Conservation (phyloP, 208 protist species). For the Leishmania major region DNA sequence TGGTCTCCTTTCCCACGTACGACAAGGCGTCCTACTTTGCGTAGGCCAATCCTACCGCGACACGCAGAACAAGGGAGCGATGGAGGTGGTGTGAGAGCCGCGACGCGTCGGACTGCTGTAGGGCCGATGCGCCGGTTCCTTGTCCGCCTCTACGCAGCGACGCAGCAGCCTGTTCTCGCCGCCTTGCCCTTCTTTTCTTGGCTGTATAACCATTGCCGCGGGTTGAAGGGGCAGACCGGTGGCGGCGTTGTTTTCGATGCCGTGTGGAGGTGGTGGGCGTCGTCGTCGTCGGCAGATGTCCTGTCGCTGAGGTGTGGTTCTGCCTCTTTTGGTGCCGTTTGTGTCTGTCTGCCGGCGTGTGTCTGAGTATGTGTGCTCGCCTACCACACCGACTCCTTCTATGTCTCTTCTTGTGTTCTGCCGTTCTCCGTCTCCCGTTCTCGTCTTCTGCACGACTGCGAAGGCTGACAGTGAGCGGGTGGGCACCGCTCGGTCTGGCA, state of each 20-base stretch:
- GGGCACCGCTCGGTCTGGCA: neutral
- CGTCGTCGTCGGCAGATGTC: neutral
- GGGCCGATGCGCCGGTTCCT: neutral
- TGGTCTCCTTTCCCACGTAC: slow-evolving; percentile 51
- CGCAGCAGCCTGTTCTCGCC: neutral
- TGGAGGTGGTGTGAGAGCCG: neutral
- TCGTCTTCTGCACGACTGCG: neutral
- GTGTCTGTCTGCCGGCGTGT: neutral
- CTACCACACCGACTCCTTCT: neutral
- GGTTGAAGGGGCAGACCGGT: neutral
- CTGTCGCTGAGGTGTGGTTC: neutral
- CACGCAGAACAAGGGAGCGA: neutral
- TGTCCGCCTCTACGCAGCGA: neutral
- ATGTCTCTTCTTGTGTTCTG: neutral
- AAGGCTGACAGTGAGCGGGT: too few relatives aligned
- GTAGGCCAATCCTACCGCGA: neutral
- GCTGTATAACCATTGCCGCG: neutral
- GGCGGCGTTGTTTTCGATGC: neutral
- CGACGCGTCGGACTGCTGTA: neutral
- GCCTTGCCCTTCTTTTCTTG: neutral
- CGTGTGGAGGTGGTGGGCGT: neutral
- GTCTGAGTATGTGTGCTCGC: neutral
- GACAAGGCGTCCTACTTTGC: slow-evolving; percentile 25
- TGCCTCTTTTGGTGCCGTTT: neutral
- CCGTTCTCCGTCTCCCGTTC: neutral